Percentiles rank a stretch among this genome's conserved stretches.
Conservation (phyloP, 257 asterid genomes). For the Solanum tacnaense region DNA sequence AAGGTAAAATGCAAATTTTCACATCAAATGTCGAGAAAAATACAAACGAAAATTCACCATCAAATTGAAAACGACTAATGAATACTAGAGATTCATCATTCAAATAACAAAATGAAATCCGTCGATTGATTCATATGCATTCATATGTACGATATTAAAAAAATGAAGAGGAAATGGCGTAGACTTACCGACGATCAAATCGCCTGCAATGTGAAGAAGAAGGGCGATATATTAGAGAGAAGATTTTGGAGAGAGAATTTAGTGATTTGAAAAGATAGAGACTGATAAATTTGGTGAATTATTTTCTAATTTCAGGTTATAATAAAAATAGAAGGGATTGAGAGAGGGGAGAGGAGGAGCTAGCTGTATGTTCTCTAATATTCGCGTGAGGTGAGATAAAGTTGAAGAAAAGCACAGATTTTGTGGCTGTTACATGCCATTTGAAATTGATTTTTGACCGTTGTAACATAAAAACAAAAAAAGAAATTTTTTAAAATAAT, state of each 20-base stretch:
- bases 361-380: not conserved
- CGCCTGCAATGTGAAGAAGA: slow-evolving; percentile 23
- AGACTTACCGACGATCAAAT: slow-evolving; percentile 17
- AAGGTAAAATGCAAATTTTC: not conserved
- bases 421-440: slow-evolving; percentile 49
- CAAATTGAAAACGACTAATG: slow-evolving; percentile 1
- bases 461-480: slow-evolving; percentile 11
- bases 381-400: not conserved
- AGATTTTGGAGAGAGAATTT: not conserved
- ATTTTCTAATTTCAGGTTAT: not conserved
- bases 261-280: slow-evolving; percentile 4
- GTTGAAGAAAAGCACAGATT: not conserved
- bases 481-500: not conserved
- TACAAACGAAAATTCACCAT: not conserved
- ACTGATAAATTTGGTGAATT: not conserved
- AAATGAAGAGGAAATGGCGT: not conserved
- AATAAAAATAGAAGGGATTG: not conserved
- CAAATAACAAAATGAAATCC: not conserved
- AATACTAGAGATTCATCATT: not conserved
- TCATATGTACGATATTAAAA: not conserved
- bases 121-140: not conserved
- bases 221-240: not conserved
- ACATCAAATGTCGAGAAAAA: not conserved
- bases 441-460: slow-evolving; percentile 34
- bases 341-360: not conserved